A percentile compares a stretch with the other conserved stretches of the same genome.
Conservation (phyloP, 352 stramenopile species). For the Globisporangium nunn region DNA sequence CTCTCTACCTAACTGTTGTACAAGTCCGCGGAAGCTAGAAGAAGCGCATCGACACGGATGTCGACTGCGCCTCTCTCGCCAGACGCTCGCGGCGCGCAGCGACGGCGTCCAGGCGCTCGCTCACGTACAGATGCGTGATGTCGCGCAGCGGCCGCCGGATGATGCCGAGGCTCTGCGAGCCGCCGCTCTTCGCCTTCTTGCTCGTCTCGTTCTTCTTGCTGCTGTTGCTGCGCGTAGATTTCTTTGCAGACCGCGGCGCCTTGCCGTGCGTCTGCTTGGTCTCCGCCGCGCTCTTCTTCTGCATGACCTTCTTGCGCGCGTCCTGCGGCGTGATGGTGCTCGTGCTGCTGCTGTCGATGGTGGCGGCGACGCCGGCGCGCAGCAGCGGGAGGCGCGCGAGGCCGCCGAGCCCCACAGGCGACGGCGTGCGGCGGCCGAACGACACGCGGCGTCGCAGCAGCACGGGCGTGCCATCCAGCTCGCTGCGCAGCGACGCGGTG, state of each 20-base stretch:
- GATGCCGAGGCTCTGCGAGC: slow-evolving; percentile 13
- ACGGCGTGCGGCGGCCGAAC: background rate
- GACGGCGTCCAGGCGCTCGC: slow-evolving; percentile 16
- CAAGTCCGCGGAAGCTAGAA: slow-evolving; percentile 17
- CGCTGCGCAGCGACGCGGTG: slow-evolving; percentile 8
- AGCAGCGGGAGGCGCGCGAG: background rate
- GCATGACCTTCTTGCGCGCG: slow-evolving; percentile 15
- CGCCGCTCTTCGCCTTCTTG: slow-evolving; percentile 13
- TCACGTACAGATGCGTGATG: slow-evolving; percentile 61
- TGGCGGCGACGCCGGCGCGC: slow-evolving; percentile 4
- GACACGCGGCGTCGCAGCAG: slow-evolving; percentile 9
- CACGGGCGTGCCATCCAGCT: slow-evolving; percentile 7
- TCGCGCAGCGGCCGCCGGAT: slow-evolving; percentile 50
- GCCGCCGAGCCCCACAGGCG: slow-evolving; percentile 2
- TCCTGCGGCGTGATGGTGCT: slow-evolving; percentile 16
- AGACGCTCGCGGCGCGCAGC: slow-evolving; percentile 7
- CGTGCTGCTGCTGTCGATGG: background rate
- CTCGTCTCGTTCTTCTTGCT: slow-evolving; percentile 9
- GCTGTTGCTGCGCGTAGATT: background rate
- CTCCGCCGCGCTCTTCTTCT: background rate
- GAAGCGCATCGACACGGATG: slow-evolving; percentile 43
- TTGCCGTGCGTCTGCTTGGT: slow-evolving; percentile 4
- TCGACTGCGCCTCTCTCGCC: slow-evolving; percentile 14
- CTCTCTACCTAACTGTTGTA: slow-evolving; percentile 1
- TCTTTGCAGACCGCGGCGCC: slow-evolving; percentile 2